Evolutionary conservation across 1,139 yeast genomes (phyloP), one percentile per base, ranked within the genome.

Genomic region (Yamadazyma songkhlaensis): DNA sequence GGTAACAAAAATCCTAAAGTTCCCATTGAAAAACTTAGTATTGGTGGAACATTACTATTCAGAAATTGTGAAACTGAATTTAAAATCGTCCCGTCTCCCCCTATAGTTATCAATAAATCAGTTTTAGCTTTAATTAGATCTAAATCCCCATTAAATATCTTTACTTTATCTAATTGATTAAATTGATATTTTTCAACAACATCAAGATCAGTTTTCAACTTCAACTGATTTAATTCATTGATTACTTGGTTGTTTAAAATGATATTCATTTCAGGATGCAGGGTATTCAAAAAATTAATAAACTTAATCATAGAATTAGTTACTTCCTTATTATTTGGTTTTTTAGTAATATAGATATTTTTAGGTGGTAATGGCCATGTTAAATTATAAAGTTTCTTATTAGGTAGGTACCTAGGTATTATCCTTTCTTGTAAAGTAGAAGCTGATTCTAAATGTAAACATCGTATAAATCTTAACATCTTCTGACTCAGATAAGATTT

Each of bases 31-130:
- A 88, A 89, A 30, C 95, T 82, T 36, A 90, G 63, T 0, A 90
- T 86, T 0, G 97, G 98, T 1, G 97, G 96, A 2, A 88, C 95
- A 22, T 72, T 66, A 6, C 72, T 72, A 51, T 80, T 80, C 43
- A 80, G 79, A 56, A 90, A 90, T 33, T 70, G 59, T 20, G 77
- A 70, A 2, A 76, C 81, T 0, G 90, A 92, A 42, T 85, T 75
- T 34, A 90, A 62, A 44, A 90, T 88, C 0, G 97, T 90, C 9
- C 97, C 98, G 57, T 90, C 98, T 9, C 98, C 98, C 8, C 97
- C 97, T 27, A 90, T 60, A 0, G 97, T 86, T 10, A 90, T 88
- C 31, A 90, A 63, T 34, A 89, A 59, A 54, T 90, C 97, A 2
- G 81, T 72, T 44, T 72, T 72, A 30, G 55, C 47, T 8, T 79